Evolutionary conservation across 805 yeast species (phyloP), one percentile per base, ranked within the genome.

Genomic region (Lipomyces starkeyi): DNA sequence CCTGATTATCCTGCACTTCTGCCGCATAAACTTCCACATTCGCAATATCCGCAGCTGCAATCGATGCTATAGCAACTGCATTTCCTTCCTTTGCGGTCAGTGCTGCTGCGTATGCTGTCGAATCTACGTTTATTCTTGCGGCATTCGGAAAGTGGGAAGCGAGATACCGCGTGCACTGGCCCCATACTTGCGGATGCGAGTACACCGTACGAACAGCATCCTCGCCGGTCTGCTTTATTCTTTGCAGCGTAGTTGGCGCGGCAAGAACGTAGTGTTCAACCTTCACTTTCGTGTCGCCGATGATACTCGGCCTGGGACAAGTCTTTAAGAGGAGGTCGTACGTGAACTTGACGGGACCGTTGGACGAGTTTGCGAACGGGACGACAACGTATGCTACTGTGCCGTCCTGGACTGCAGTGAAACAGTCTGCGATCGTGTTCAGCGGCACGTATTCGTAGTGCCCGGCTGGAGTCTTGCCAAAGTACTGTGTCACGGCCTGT

Each of bases 111-210:
- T 85, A 86, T 0, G 97, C 89, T 0, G 98, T 94, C 0, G 97
- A 91, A 1, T 84, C 82, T 1, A 88, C 83, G 77, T 93, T 97
- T 20, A 90, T 81, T 68, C 79, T 83, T 62, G 83, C 83, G 43
- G 85, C 80, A 14, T 76, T 64, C 67, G 75, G 81, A 69, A 70
- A 70, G 22, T 80, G 75, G 59, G 72, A 61, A 40, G 70, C 61
- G 55, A 90, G 76, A 80, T 91, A 95, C 27, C 80, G 77, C 2
- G 84, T 80, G 61, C 91, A 88, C 77, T 94, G 99, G 9, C 97
- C 96, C 99, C 99, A 94, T 0, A 93, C 99, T 78, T 94, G 99
- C 1, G 99, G 98, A 78, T 94, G 99, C 2, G 97, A 91, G 79
- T 91, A 91, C 22, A 94, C 84, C 40, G 83, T 85, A 17, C 76